phyloP scores from a whole-genome alignment of 2,329 filamentous ascomycete genomes.

The Monilinia polystroma region DNA sequence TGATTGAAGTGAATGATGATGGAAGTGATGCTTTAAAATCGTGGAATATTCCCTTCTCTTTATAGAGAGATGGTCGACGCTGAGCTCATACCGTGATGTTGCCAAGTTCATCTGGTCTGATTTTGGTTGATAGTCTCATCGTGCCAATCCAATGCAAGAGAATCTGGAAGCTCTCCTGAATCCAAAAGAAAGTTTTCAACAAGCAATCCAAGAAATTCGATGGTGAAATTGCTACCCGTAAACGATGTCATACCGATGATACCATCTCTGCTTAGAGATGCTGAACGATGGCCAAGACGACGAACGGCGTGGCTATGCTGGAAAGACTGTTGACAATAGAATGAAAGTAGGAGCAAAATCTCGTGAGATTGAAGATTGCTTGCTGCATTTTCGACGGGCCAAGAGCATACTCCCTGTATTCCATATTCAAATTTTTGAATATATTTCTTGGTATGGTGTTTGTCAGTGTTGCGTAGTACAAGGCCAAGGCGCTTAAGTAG shows the following conservation, averaged over 20 bases:
- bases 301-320: too few species aligned
- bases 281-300: neutral
- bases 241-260: neutral
- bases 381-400: neutral
- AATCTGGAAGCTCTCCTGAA: conserved; percentile 6
- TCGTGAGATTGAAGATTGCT: neutral
- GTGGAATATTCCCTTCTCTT: neutral
- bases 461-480: neutral
- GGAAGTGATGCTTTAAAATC: neutral
- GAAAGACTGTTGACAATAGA: neutral
- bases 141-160: neutral
- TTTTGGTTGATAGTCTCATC: neutral
- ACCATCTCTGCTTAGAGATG: neutral
- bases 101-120: conserved; percentile 10
- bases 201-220: neutral
- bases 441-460: neutral
- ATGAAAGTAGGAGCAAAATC: neutral
- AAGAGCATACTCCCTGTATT: conserved; percentile 7
- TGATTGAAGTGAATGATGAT: neutral
- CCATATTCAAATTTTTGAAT: neutral
- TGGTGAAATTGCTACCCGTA: neutral
- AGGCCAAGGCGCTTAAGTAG: neutral
- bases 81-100: neutral
- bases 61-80: conserved; percentile 12
- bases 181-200: neutral